Conservation (phyloP, 1,139 yeast genomes). For the Candida sanyaensis region DNA sequence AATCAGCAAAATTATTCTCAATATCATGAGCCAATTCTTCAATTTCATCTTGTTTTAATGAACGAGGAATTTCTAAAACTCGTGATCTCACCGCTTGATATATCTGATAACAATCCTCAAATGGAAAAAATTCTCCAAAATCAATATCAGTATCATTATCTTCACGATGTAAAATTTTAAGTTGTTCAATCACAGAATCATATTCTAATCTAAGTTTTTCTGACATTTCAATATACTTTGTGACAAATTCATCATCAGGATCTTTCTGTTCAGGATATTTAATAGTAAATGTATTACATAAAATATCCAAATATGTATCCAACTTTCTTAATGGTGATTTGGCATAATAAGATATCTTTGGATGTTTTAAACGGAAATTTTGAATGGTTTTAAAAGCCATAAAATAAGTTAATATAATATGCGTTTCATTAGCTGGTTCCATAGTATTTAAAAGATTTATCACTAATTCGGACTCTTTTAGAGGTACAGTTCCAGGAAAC, state of each 20-base stretch:
- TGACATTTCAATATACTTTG: constrained; percentile 17
- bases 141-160: constrained; percentile 12
- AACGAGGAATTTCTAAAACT: constrained; percentile 61
- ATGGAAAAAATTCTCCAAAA: constrained; percentile 19
- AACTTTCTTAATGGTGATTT: constrained; percentile 15
- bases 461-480: constrained; percentile 22
- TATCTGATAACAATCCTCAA: constrained; percentile 38
- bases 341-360: constrained; percentile 5
- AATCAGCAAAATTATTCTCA: constrained; percentile 5
- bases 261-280: constrained; percentile 7
- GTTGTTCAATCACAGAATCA: constrained; percentile 15
- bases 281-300: constrained; percentile 22
- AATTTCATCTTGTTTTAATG: constrained; percentile 11
- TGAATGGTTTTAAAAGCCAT: constrained; percentile 22
- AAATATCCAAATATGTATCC: constrained; percentile 28
- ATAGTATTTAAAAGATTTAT: constrained; percentile 22
- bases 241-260: constrained; percentile 13
- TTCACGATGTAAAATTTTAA: constrained; percentile 13
- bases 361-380: constrained; percentile 6
- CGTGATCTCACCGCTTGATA: constrained; percentile 57
- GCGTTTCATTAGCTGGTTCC: constrained; percentile 31
- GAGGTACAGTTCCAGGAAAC: constrained; percentile 9
- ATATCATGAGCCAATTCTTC: constrained; percentile 3
- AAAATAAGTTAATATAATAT: constrained; percentile 30
- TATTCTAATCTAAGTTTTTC: constrained; percentile 15